Conservation (phyloP, 257 asterid genomes). For the Galeopsis tetrahit region DNA sequence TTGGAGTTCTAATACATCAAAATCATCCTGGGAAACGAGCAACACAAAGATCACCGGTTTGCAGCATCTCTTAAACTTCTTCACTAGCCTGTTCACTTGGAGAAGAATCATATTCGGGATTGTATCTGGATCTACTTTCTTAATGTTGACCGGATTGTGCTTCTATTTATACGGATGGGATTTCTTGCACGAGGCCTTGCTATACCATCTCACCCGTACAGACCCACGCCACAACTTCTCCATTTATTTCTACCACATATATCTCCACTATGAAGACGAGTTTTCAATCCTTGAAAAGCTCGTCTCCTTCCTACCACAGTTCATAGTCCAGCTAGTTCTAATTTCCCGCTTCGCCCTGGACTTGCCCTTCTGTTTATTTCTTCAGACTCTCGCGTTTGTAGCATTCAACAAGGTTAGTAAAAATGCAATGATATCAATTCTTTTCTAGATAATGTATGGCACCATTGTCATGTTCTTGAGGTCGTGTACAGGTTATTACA, state of each 20-base stretch:
- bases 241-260: conserved; percentile 85
- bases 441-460: neutral
- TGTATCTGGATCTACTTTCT: conserved; percentile 72
- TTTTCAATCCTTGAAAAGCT: conserved; percentile 76
- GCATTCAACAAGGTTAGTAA: conserved; percentile 87
- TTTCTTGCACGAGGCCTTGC: conserved; percentile 86
- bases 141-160: conserved; percentile 67
- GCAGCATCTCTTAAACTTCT: conserved; percentile 34
- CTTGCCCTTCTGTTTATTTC: conserved; percentile 80
- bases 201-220: conserved; percentile 91
- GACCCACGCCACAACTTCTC: conserved; percentile 98
- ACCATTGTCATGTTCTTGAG: neutral
- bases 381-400: conserved; percentile 90
- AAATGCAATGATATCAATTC: neutral
- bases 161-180: conserved; percentile 85
- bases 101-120: conserved; percentile 77
- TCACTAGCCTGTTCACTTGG: conserved; percentile 63
- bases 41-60: conserved; percentile 33
- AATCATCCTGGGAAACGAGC: conserved; percentile 39
- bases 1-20: conserved; percentile 58
- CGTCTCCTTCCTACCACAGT: conserved; percentile 85
- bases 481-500: conserved; percentile 75
- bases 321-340: conserved; percentile 79
- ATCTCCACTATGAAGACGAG: conserved; percentile 77
- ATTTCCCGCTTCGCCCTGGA: conserved; percentile 68